phyloP scores from a whole-genome alignment of 225 moss, liverwort and hornwort genomes.

The Pseudoscleropodium purum region DNA sequence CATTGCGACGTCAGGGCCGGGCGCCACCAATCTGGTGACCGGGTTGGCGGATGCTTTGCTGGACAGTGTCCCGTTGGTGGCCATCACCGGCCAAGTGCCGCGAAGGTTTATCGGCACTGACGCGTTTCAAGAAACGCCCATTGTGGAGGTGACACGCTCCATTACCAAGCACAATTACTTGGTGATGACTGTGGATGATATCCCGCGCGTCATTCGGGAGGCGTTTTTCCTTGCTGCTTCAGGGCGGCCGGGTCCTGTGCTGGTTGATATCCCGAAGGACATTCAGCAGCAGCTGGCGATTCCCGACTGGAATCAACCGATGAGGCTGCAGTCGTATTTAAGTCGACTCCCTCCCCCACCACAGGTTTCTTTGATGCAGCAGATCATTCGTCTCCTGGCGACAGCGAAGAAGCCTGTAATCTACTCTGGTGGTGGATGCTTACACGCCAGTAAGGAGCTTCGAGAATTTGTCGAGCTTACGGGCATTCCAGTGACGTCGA shows the following conservation, averaged over 20 bases:
- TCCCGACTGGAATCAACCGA: slow-evolving; percentile 83
- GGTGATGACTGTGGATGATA: slow-evolving; percentile 93
- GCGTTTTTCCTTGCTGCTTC: slow-evolving; percentile 93
- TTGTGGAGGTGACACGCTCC: slow-evolving; percentile 88
- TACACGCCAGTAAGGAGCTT: slow-evolving; percentile 83
- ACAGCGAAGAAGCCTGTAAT: slow-evolving; percentile 82
- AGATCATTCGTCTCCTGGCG: slow-evolving; percentile 70
- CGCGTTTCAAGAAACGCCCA: slow-evolving; percentile 96
- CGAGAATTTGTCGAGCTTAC: slow-evolving; percentile 92
- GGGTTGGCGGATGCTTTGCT: slow-evolving; percentile 89
- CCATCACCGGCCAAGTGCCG: slow-evolving; percentile 97
- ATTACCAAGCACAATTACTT: slow-evolving; percentile 98
- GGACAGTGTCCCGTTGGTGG: slow-evolving; percentile 93
- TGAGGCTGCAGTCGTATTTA: slow-evolving; percentile 79
- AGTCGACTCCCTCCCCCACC: slow-evolving; percentile 64
- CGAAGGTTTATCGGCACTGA: slow-evolving; percentile 91
- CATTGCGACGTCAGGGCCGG: slow-evolving; percentile 95
- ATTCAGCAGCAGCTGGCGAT: slow-evolving; percentile 93
- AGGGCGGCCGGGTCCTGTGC: slow-evolving; percentile 87
- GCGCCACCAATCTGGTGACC: slow-evolving; percentile 91
- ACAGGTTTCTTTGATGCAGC: slow-evolving; percentile 58
- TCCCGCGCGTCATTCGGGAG: slow-evolving; percentile 82
- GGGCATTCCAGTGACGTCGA: slow-evolving; percentile 85
- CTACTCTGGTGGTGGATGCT: slow-evolving; percentile 89
- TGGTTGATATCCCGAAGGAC: slow-evolving; percentile 95